phyloP scores from a whole-genome alignment of 176 grass and related monocot genomes.

The Musa itinerans region DNA sequence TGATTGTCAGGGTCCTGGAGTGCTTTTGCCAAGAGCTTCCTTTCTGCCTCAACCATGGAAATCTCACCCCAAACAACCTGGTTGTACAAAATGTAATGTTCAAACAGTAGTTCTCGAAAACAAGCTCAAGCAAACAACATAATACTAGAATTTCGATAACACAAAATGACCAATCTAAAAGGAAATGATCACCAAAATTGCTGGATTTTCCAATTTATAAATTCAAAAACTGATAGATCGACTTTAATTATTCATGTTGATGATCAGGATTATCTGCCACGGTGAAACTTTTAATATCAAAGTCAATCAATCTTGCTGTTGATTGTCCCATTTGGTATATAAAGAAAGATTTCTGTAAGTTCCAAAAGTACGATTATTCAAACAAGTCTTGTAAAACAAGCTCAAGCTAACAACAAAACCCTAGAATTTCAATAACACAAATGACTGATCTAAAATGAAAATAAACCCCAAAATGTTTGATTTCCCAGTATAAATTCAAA shows the following conservation, averaged over 20 bases:
- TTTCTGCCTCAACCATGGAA: slow-evolving; percentile 95
- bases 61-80: slow-evolving; percentile 92
- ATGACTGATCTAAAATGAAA: too few species aligned
- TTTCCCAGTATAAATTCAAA: too few species aligned
- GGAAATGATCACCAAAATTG: too few species aligned
- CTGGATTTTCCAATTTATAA: not conserved
- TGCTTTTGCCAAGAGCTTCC: slow-evolving; percentile 78
- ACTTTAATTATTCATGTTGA: not conserved
- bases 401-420: too few species aligned
- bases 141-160: not conserved
- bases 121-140: not conserved
- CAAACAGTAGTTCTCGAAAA: not conserved
- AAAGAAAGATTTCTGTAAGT: not conserved
- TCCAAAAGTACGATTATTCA: not conserved
- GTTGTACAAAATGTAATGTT: not conserved
- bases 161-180: not conserved
- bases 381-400: too few species aligned
- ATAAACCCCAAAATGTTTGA: too few species aligned
- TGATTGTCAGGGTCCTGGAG: slow-evolving; percentile 73
- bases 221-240: not conserved
- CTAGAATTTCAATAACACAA: not conserved
- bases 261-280: too few species aligned
- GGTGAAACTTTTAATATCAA: not conserved
- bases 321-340: not conserved
- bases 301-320: not conserved